These are phyloP conservation scores for Scytalidium sp. DNA, from an alignment of 2,329 filamentous ascomycete genomes.

Conservation along the genomic window DNA sequence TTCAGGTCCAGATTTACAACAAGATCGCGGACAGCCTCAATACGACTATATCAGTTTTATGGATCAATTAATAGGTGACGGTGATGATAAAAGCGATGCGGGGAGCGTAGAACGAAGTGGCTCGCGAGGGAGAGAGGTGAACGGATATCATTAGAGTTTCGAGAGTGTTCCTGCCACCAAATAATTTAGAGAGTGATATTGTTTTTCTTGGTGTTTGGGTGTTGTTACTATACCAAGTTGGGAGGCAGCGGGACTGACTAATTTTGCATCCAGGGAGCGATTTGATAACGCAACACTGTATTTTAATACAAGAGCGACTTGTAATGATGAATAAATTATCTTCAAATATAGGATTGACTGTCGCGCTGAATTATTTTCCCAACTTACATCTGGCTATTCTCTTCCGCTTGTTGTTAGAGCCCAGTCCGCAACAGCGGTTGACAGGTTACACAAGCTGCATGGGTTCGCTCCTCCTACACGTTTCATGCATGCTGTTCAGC, in stretches of 20 bases:
- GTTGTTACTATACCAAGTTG: background rate
- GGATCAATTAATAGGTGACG: slow-evolving; percentile 68
- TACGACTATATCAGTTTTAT: slow-evolving; percentile 98
- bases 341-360: no score
- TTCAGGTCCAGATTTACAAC: slow-evolving; percentile 78
- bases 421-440: no score
- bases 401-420: no score
- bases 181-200: background rate
- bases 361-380: no score
- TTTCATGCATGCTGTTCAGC: no score
- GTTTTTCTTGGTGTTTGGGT: background rate
- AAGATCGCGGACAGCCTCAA: slow-evolving; percentile 80
- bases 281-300: background rate
- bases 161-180: background rate
- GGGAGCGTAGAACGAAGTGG: background rate
- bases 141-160: background rate
- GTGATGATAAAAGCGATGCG: slow-evolving; percentile 8
- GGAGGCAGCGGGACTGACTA: background rate
- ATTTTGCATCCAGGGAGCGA: background rate
- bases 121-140: background rate
- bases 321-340: background rate
- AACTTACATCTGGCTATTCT: no score
- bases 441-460: no score
- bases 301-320: background rate
- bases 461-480: no score